A percentile compares a stretch with the other conserved stretches of the same genome.
Conservation (phyloP, 805 yeast genomes). For the Spathaspora gorwiae region DNA sequence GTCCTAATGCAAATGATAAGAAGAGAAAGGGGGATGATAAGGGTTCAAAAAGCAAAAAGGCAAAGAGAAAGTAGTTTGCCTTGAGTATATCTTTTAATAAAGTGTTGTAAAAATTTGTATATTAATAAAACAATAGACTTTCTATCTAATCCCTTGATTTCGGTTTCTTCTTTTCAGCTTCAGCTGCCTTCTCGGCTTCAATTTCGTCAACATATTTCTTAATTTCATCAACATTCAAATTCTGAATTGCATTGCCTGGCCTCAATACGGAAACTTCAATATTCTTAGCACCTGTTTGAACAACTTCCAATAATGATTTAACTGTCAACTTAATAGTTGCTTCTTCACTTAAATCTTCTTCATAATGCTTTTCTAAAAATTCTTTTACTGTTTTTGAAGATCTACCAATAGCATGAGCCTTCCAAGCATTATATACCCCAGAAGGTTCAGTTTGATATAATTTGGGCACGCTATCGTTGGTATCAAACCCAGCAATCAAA, state of each 20-base stretch:
- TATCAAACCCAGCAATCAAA: slow-evolving; percentile 92
- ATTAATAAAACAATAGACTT: too few species aligned
- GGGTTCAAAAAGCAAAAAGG: slow-evolving; percentile 25
- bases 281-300: slow-evolving; percentile 95
- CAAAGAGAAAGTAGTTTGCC: slow-evolving; percentile 14
- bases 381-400: slow-evolving; percentile 93
- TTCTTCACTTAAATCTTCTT: slow-evolving; percentile 56
- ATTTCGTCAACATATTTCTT: slow-evolving; percentile 72
- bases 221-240: slow-evolving; percentile 66
- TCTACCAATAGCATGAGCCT: slow-evolving; percentile 95
- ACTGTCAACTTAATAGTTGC: slow-evolving; percentile 78
- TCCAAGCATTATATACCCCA: slow-evolving; percentile 96
- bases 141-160: slow-evolving; percentile 17
- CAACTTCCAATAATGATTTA: slow-evolving; percentile 87
- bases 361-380: slow-evolving; percentile 84
- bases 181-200: slow-evolving; percentile 83
- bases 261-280: slow-evolving; percentile 87
- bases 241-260: slow-evolving; percentile 57
- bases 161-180: slow-evolving; percentile 68
- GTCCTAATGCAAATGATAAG: slow-evolving; percentile 29
- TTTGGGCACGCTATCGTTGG: slow-evolving; percentile 72
- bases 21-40: slow-evolving; percentile 31
- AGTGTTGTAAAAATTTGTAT: too few species aligned
- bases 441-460: slow-evolving; percentile 95
- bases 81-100: background rate